Percentiles rank a stretch among this genome's conserved stretches.
Evolutionary conservation across 2,329 filamentous ascomycete genomes (phyloP).

Genomic region (Aschersonia sp.): DNA sequence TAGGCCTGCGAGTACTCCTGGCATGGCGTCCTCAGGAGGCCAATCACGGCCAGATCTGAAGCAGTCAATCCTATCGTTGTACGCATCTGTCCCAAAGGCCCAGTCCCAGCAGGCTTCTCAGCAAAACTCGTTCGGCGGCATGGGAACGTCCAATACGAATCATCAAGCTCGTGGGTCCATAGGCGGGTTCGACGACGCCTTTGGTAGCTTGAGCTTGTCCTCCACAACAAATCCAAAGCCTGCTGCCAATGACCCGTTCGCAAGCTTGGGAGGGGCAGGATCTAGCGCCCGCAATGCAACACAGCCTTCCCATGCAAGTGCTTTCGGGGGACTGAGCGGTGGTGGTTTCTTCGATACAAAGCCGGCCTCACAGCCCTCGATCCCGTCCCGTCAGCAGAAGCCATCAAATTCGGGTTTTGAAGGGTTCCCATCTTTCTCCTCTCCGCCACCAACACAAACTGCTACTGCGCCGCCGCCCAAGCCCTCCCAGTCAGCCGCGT

Average conservation of each 20-base stretch:
- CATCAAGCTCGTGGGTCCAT: conserved; percentile 34
- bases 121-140: conserved; percentile 44
- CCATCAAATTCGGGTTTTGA: conserved; percentile 48
- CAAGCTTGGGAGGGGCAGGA: conserved; percentile 33
- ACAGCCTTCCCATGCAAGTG: conserved; percentile 19
- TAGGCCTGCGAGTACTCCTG: conserved; percentile 68
- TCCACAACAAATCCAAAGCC: conserved; percentile 27
- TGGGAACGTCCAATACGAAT: conserved; percentile 41
- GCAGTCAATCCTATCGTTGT: conserved; percentile 91
- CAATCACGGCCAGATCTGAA: conserved; percentile 86
- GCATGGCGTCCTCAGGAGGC: conserved; percentile 41
- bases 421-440: conserved; percentile 47
- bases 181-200: conserved; percentile 68
- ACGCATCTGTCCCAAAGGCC: conserved; percentile 72
- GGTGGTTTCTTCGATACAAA: conserved; percentile 74
- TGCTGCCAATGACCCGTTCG: conserved; percentile 38
- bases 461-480: conserved; percentile 19
- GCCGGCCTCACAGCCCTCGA: conserved; percentile 38
- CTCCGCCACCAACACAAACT: conserved; percentile 20
- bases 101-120: conserved; percentile 34
- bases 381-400: conserved; percentile 33
- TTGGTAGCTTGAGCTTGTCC: conserved; percentile 30
- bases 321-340: conserved; percentile 45
- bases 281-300: conserved; percentile 18
- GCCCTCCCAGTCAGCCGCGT: conserved; percentile 30